Evolutionary conservation across 352 stramenopile genomes (phyloP), one percentile per base, ranked within the genome.

Genomic region (Elongisporangium prolatum): DNA sequence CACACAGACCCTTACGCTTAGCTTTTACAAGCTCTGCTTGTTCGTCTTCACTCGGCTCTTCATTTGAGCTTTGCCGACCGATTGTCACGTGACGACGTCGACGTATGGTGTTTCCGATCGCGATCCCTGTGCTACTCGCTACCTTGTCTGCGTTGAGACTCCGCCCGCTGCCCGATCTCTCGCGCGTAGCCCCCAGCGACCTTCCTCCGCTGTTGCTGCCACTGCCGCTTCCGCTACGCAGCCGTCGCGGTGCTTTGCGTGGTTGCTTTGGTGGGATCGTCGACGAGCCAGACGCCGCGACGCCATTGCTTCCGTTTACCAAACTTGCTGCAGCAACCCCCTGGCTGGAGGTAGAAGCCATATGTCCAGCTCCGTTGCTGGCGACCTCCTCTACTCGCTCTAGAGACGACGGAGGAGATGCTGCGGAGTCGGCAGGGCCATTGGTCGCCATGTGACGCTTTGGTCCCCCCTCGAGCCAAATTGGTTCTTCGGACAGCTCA

Each of bases 181-280:
- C 49, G 69, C 61, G 54, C 57, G 57, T 22, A n/a, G 60, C 47
- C 18, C 53, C 51, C 49, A 55, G 51, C 20, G 68, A 61, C 28
- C 53, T 59, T 21, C 65, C 60, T 17, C 48, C 22, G n/a, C 50
- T 65, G 56, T 76, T 86, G 61, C 67, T 80, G 34, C 67, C 61
- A 48, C 74, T 83, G 4, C 81, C 79, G 47, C 75, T 87, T 6
- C 69, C 71, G 48, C 67, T 88, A 21, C 79, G 77, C 53, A 88
- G 53, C 48, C 81, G 65, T 20, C 77, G 66, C 3, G 75, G 74
- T 9, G 21, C 61, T 58, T 77, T 75, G 24, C 65, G 70, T 13
- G 70, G 60, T 57, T 76, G 59, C 54, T 68, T 77, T 11, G 71
- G 74, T n/a, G 74, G 68, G 21, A 75, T 74, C 16, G 34, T 44